Percentiles rank a stretch among this genome's conserved stretches.
These are phyloP conservation scores for Phyllosticta ampelicida DNA, from an alignment of 2,329 filamentous ascomycete genomes.

Conservation along the genomic window DNA sequence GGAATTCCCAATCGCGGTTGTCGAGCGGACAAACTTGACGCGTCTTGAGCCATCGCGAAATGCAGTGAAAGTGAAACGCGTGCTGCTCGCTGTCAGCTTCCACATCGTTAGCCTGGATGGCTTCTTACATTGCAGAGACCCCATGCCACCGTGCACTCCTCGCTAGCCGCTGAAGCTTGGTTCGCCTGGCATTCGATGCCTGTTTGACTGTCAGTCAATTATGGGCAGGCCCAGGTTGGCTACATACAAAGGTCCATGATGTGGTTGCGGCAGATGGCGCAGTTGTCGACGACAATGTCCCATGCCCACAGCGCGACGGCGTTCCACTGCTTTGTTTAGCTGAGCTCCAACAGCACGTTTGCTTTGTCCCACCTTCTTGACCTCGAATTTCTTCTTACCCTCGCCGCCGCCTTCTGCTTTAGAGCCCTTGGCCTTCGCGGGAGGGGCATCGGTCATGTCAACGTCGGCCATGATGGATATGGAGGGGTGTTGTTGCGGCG, in stretches of 20 bases:
- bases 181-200: slow-evolving; percentile 98
- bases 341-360: neutral
- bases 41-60: slow-evolving; percentile 98
- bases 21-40: slow-evolving; percentile 95
- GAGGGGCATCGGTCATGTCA: slow-evolving; percentile 81
- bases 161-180: slow-evolving; percentile 90
- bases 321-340: slow-evolving; percentile 63
- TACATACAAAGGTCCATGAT: slow-evolving; percentile 94
- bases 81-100: slow-evolving; percentile 49
- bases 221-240: neutral
- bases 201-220: slow-evolving; percentile 25
- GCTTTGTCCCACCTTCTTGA: slow-evolving; percentile 70
- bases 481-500: neutral
- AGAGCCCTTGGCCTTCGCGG: slow-evolving; percentile 40
- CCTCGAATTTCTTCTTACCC: slow-evolving; percentile 90
- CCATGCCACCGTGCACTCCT: slow-evolving; percentile 98
- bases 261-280: slow-evolving; percentile 96
- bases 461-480: slow-evolving; percentile 69
- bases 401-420: slow-evolving; percentile 32
- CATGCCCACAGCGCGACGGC: slow-evolving; percentile 97
- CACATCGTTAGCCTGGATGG: neutral
- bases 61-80: slow-evolving; percentile 99
- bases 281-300: slow-evolving; percentile 99
- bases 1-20: slow-evolving; percentile 99
- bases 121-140: slow-evolving; percentile 93